Conservation (phyloP, 352 stramenopile genomes). For the Phytophthora meadii region DNA sequence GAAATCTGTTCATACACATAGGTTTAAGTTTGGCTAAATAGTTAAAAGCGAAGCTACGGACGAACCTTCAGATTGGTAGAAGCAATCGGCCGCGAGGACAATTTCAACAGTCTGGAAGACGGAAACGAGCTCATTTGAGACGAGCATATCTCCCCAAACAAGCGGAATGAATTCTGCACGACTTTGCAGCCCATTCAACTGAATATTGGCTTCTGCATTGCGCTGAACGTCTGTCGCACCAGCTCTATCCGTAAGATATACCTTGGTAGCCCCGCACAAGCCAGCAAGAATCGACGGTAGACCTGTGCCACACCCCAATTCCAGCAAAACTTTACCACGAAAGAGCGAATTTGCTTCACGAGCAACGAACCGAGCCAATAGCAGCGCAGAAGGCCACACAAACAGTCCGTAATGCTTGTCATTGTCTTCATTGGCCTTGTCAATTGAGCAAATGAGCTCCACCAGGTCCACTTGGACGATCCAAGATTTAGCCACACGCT, state of each 20-base stretch:
- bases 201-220: constrained; percentile 65
- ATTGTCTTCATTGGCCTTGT: constrained; percentile 42
- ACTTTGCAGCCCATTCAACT: constrained; percentile 46
- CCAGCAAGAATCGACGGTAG: constrained; percentile 69
- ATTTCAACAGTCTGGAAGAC: constrained; percentile 51
- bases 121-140: constrained; percentile 33
- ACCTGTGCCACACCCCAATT: constrained; percentile 73
- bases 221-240: constrained; percentile 53
- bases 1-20: constrained; percentile 51
- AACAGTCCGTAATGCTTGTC: constrained; percentile 74
- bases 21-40: not conserved
- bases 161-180: constrained; percentile 52
- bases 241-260: constrained; percentile 63
- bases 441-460: constrained; percentile 60
- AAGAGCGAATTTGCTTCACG: constrained; percentile 36
- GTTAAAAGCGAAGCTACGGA: not conserved
- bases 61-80: constrained; percentile 70
- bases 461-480: constrained; percentile 52
- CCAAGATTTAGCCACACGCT: constrained; percentile 13
- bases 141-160: constrained; percentile 51
- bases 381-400: constrained; percentile 64
- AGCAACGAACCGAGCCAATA: constrained; percentile 61
- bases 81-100: constrained; percentile 71
- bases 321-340: constrained; percentile 54
- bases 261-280: constrained; percentile 43